Percentiles rank a stretch among this genome's conserved stretches.
phyloP scores from a whole-genome alignment of 2,329 filamentous ascomycete genomes.

The Diaporthe australafricana region DNA sequence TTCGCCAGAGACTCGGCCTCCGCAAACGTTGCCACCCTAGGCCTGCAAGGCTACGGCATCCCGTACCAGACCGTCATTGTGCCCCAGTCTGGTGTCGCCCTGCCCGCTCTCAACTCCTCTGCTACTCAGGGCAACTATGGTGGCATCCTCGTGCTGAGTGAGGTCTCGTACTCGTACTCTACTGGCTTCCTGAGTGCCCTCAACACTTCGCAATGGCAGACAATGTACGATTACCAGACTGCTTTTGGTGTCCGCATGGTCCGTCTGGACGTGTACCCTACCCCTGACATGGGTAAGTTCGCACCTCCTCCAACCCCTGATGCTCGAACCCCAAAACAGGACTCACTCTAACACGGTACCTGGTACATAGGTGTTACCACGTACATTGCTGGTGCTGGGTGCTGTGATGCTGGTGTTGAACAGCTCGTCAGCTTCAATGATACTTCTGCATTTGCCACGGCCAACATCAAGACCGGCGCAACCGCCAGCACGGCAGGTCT shows the following conservation, averaged over 20 bases:
- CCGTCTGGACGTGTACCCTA: constrained; percentile 68
- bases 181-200: constrained; percentile 62
- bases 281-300: constrained; percentile 58
- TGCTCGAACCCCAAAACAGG: no score
- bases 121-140: constrained; percentile 66
- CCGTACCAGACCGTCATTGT: constrained; percentile 66
- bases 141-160: constrained; percentile 65
- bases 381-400: constrained; percentile 48
- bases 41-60: constrained; percentile 71
- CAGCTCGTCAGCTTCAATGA: constrained; percentile 67
- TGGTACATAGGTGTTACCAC: constrained; percentile 39
- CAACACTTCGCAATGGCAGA: constrained; percentile 66
- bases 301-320: constrained; percentile 43
- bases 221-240: constrained; percentile 68
- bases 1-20: constrained; percentile 64
- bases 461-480: constrained; percentile 62
- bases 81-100: constrained; percentile 60
- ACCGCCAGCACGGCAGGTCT: constrained; percentile 62
- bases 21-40: constrained; percentile 60
- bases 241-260: constrained; percentile 71
- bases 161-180: constrained; percentile 66
- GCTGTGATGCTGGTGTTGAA: constrained; percentile 60
- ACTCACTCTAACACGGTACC: constrained; percentile 2
- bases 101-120: constrained; percentile 64
- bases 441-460: constrained; percentile 62